These are phyloP conservation scores for Penicillium sumatraense DNA, from an alignment of 2,329 filamentous ascomycete species.

Conservation along the genomic window DNA sequence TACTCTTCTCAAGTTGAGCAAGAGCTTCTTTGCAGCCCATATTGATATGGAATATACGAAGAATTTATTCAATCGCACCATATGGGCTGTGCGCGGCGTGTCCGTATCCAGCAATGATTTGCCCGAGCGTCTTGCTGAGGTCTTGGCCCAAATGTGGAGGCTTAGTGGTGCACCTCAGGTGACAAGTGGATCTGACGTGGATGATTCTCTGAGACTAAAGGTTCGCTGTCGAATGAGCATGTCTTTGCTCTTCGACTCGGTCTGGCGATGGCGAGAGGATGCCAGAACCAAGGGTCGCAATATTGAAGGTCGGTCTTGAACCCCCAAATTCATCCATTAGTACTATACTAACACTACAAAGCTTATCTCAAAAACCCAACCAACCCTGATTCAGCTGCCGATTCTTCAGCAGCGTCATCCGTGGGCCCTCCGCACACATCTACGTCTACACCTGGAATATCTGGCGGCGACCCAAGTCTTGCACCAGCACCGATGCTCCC, in stretches of 20 bases:
- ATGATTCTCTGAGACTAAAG: conserved; percentile 62
- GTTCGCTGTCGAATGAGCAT: conserved; percentile 70
- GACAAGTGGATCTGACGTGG: conserved; percentile 36
- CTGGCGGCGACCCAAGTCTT: conserved; percentile 49
- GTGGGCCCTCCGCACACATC: conserved; percentile 49
- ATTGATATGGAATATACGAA: conserved; percentile 61
- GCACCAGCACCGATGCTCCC: conserved; percentile 43
- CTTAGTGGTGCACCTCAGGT: conserved; percentile 43
- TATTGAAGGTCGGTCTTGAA: conserved; percentile 62
- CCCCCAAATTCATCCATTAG: conserved; percentile 14
- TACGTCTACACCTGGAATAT: conserved; percentile 42
- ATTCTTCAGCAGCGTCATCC: conserved; percentile 70
- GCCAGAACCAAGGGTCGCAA: conserved; percentile 71
- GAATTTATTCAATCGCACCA: conserved; percentile 62
- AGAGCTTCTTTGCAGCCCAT: conserved; percentile 65
- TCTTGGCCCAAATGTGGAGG: conserved; percentile 69
- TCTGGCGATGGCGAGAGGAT: conserved; percentile 70
- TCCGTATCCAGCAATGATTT: conserved; percentile 68
- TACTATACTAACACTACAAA: conserved; percentile 20
- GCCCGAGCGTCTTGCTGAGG: conserved; percentile 66
- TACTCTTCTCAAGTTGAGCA: conserved; percentile 67
- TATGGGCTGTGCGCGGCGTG: conserved; percentile 63
- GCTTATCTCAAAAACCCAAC: conserved; percentile 83
- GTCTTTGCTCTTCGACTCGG: conserved; percentile 69
- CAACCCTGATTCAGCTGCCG: conserved; percentile 77